Conservation (phyloP, 805 yeast genomes). For the Suhomyces faveliae region DNA sequence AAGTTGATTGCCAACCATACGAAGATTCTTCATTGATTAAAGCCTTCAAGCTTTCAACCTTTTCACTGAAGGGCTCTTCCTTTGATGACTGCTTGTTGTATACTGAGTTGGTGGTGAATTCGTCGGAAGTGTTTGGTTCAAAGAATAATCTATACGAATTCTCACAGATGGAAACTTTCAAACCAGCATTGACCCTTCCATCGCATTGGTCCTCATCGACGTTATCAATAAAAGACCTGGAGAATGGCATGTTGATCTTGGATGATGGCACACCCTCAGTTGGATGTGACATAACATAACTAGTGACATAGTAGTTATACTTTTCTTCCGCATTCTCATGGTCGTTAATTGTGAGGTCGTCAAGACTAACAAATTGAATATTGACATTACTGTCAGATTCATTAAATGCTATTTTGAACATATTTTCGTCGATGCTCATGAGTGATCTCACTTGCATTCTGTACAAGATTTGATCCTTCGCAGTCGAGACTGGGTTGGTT, state of each 20-base stretch:
- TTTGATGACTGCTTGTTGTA: slow-evolving; percentile 39
- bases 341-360: slow-evolving; percentile 74
- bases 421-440: slow-evolving; percentile 80
- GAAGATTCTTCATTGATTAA: slow-evolving; percentile 48
- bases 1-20: slow-evolving; percentile 52
- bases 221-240: slow-evolving; percentile 55
- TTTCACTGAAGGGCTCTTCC: slow-evolving; percentile 25
- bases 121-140: slow-evolving; percentile 76
- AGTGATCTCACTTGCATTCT: slow-evolving; percentile 82
- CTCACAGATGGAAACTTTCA: slow-evolving; percentile 76
- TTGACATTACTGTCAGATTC: slow-evolving; percentile 51
- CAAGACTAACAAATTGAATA: slow-evolving; percentile 82
- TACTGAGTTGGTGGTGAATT: slow-evolving; percentile 62
- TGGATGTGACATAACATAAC: slow-evolving; percentile 91
- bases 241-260: slow-evolving; percentile 74
- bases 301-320: slow-evolving; percentile 92
- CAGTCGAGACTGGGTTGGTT: slow-evolving; percentile 57
- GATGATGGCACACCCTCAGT: slow-evolving; percentile 91
- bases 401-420: slow-evolving; percentile 83
- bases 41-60: slow-evolving; percentile 31
- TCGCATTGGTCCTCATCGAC: slow-evolving; percentile 56
- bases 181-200: slow-evolving; percentile 64
- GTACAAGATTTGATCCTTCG: slow-evolving; percentile 85
- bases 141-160: slow-evolving; percentile 79
- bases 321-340: slow-evolving; percentile 74